phyloP scores from a whole-genome alignment of 257 asterid genomes.

The Solanum bulbocastanum region DNA sequence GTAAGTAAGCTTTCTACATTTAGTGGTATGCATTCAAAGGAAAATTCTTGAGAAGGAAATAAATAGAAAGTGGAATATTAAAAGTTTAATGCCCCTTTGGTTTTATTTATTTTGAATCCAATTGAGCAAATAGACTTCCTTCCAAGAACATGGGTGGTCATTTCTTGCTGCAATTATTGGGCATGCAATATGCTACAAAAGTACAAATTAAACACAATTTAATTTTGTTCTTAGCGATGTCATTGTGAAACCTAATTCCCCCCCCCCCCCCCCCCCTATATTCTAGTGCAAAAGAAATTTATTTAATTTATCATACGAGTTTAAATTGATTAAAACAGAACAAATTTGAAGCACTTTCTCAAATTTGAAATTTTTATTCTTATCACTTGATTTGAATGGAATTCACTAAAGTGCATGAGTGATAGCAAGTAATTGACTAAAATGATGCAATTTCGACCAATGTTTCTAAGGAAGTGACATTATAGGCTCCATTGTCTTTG shows the following conservation, averaged over 20 bases:
- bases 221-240: not conserved
- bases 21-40: not conserved
- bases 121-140: not conserved
- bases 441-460: not conserved
- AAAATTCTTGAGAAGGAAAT: not conserved
- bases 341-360: not conserved
- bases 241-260: not conserved
- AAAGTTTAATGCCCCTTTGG: not conserved
- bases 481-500: not conserved
- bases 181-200: not conserved
- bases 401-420: not conserved
- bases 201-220: not conserved
- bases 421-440: not conserved
- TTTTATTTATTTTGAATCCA: not conserved
- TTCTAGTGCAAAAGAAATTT: not conserved
- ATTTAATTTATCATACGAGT: not conserved
- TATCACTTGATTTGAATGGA: not conserved
- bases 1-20: not conserved
- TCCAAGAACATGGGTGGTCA: not conserved
- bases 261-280: not conserved
- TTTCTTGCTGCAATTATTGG: not conserved
- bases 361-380: not conserved
- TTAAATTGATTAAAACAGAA: not conserved
- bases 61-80: not conserved
- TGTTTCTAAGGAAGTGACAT: slow-evolving; percentile 4